A percentile compares a stretch with the other conserved stretches of the same genome.
Conservation (phyloP, 108 stramenopile genomes). For the Pseudonitzschia delicatissima region DNA sequence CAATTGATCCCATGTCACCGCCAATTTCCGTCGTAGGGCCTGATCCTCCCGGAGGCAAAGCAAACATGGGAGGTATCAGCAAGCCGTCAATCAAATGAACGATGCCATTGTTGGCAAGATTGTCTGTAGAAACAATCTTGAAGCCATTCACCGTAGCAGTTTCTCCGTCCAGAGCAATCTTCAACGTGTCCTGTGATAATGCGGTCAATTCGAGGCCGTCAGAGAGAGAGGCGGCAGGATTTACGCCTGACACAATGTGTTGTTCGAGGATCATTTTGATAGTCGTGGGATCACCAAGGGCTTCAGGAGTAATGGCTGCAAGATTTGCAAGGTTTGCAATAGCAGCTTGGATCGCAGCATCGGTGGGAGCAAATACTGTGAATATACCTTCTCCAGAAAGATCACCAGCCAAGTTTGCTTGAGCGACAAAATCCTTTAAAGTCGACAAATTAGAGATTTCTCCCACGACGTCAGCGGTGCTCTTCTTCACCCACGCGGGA, state of each 20-base stretch:
- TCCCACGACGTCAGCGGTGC: not conserved
- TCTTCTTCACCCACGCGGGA: not conserved
- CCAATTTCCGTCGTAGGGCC: not conserved
- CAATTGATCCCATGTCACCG: no score
- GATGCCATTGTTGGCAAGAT: slow-evolving; percentile 11
- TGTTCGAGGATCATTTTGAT: not conserved
- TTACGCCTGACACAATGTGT: slow-evolving; percentile 15
- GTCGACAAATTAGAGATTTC: not conserved
- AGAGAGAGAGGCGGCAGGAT: not conserved
- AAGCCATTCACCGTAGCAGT: not conserved
- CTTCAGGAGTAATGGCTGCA: no score
- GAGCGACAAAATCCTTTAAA: not conserved
- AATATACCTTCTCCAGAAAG: not conserved
- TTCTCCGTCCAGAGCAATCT: slow-evolving; percentile 4
- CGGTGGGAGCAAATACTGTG: slow-evolving; percentile 5
- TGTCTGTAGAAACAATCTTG: not conserved
- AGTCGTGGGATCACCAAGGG: no score
- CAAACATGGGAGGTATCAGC: not conserved
- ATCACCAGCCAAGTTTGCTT: not conserved
- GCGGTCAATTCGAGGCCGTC: slow-evolving; percentile 17
- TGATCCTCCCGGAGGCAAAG: not conserved
- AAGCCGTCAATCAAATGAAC: slow-evolving; percentile 10
- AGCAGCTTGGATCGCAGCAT: not conserved
- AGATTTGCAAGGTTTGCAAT: not conserved
- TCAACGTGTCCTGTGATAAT: not conserved